Conservation (phyloP, 2,329 filamentous ascomycete species). For the Aulographum hederae region DNA sequence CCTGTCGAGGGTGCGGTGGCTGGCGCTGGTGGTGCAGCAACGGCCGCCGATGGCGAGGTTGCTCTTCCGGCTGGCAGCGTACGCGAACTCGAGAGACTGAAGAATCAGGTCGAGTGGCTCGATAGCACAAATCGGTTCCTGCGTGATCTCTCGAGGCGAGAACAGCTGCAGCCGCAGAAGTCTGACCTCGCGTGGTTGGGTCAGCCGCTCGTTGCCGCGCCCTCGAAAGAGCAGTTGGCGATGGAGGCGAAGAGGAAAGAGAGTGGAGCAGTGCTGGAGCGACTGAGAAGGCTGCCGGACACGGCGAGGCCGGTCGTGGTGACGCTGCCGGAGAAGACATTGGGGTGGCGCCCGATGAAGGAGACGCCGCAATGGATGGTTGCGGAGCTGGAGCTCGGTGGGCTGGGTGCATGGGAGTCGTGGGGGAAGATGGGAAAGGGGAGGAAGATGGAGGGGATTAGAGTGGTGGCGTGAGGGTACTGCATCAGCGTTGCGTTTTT, state of each 20-base stretch:
- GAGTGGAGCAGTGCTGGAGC: slow-evolving; percentile 1
- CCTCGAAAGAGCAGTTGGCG: background rate
- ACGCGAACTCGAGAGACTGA: slow-evolving; percentile 54
- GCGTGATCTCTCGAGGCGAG: slow-evolving; percentile 23
- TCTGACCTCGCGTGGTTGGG: slow-evolving; percentile 2
- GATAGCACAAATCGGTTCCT: slow-evolving; percentile 50
- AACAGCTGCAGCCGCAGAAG: slow-evolving; percentile 1
- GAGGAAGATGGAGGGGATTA: background rate
- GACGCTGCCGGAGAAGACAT: background rate
- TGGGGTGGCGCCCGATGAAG: slow-evolving; percentile 5
- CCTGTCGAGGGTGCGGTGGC: slow-evolving; percentile 6
- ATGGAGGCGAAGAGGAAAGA: background rate
- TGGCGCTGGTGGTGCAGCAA: slow-evolving; percentile 28
- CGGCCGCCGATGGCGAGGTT: slow-evolving; percentile 27
- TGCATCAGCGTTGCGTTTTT: too few relatives aligned
- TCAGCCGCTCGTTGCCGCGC: slow-evolving; percentile 3
- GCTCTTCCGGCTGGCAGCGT: slow-evolving; percentile 47
- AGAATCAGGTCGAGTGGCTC: slow-evolving; percentile 46
- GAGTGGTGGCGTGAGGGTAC: too few relatives aligned
- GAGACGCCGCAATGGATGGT: slow-evolving; percentile 4
- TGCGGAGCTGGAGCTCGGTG: slow-evolving; percentile 3
- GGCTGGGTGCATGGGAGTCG: slow-evolving; percentile 3
- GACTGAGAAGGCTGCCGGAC: slow-evolving; percentile 2
- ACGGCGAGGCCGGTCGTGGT: slow-evolving; percentile 3
- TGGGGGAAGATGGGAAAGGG: background rate